Percentiles rank a stretch among this genome's conserved stretches.
Conservation (phyloP, 768 basidiomycete genomes). For the Boletus pseudopeckii region DNA sequence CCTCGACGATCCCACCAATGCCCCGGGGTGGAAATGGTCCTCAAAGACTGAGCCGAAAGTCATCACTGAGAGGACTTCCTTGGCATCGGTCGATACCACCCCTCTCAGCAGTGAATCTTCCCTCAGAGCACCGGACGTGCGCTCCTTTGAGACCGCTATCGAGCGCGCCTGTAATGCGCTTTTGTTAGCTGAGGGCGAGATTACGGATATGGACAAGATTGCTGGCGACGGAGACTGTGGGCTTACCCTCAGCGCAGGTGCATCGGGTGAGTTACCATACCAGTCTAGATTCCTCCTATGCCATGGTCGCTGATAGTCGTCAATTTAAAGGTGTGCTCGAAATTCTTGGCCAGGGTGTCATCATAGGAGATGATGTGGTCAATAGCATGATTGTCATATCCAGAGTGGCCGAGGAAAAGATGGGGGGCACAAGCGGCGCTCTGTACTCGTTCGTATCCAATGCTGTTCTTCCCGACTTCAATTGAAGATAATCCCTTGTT, state of each 20-base stretch:
- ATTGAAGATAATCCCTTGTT: not conserved
- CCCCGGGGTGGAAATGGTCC: constrained; percentile 87
- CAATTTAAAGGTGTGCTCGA: constrained; percentile 51
- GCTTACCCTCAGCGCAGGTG: constrained; percentile 69
- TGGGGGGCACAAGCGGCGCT: constrained; percentile 92
- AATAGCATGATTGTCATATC: constrained; percentile 65
- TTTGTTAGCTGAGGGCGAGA: constrained; percentile 78
- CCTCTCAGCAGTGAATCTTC: constrained; percentile 2
- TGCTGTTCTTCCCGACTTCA: not conserved
- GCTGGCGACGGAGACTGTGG: constrained; percentile 89
- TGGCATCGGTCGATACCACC: constrained; percentile 9
- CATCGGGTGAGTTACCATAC: constrained; percentile 47
- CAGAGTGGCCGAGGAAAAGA: constrained; percentile 71
- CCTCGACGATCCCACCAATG: constrained; percentile 62
- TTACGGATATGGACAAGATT: constrained; percentile 87
- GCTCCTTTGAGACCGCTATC: constrained; percentile 53
- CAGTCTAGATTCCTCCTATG: not conserved
- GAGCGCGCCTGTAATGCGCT: constrained; percentile 61
- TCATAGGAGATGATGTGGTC: constrained; percentile 64
- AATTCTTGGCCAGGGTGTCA: constrained; percentile 49
- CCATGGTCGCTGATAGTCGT: not conserved
- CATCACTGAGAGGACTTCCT: constrained; percentile 10
- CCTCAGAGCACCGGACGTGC: constrained; percentile 42
- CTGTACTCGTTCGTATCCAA: constrained; percentile 74
- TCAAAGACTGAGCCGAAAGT: constrained; percentile 41